Conservation (phyloP, 345 rosid genomes). For the Noccaea bulbosa region DNA sequence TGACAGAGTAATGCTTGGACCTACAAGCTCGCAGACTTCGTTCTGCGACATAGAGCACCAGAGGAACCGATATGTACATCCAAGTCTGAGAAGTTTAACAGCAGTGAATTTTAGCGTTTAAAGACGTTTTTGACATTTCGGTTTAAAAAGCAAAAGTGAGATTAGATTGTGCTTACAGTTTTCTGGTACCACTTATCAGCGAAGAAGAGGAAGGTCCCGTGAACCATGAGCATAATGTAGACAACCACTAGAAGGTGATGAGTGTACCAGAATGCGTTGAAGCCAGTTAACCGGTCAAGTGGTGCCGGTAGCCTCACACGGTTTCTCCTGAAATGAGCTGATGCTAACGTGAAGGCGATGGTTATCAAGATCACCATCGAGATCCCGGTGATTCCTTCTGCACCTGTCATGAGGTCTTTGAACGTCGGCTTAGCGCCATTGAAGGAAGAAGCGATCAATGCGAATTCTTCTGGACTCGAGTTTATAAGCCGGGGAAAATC, state of each 20-base stretch:
- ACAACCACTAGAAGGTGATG: slow-evolving; percentile 86
- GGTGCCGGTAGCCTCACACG: slow-evolving; percentile 75
- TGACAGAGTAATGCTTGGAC: slow-evolving; percentile 74
- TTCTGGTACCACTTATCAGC: slow-evolving; percentile 67
- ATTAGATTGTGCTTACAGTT: slow-evolving; percentile 59
- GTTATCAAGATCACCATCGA: slow-evolving; percentile 69
- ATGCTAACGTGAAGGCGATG: slow-evolving; percentile 74
- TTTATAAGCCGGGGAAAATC: slow-evolving; percentile 76
- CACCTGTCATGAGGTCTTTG: slow-evolving; percentile 56
- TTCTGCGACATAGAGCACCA: slow-evolving; percentile 78
- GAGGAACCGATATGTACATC: slow-evolving; percentile 84
- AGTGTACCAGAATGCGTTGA: slow-evolving; percentile 97
- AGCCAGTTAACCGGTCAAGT: slow-evolving; percentile 80
- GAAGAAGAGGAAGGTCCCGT: slow-evolving; percentile 76
- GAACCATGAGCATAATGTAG: slow-evolving; percentile 76
- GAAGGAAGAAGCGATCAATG: slow-evolving; percentile 62
- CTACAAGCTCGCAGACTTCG: slow-evolving; percentile 76
- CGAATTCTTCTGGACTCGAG: slow-evolving; percentile 66
- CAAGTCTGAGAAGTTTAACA: slow-evolving; percentile 69
- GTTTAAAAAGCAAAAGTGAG: slow-evolving; percentile 14
- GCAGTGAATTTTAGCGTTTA: neutral
- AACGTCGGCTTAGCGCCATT: slow-evolving; percentile 67
- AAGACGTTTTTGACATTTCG: neutral
- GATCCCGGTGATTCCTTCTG: slow-evolving; percentile 83
- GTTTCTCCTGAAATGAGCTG: slow-evolving; percentile 66